These are phyloP conservation scores for Pichia sp. DNA, from an alignment of 1,139 yeast genomes.

Conservation along the genomic window DNA sequence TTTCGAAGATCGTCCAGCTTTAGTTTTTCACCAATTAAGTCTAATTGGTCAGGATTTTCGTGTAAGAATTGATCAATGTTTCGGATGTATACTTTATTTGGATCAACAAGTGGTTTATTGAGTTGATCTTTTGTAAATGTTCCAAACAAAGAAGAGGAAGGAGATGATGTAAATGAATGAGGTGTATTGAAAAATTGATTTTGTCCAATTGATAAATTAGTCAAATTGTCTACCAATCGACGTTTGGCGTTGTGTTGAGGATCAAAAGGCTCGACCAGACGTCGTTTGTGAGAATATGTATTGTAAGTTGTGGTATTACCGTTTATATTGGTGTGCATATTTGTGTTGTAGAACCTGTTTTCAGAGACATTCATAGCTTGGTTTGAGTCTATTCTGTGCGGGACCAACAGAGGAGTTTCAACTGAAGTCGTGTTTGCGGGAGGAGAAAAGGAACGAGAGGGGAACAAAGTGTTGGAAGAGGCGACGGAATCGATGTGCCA, in stretches of 20 bases:
- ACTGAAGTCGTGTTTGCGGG: too few relatives aligned
- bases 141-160: constrained; percentile 8
- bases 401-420: too few relatives aligned
- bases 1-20: constrained; percentile 7
- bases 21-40: constrained; percentile 11
- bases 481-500: too few relatives aligned
- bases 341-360: too few relatives aligned
- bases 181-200: neutral
- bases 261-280: constrained; percentile 4
- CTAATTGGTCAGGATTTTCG: constrained; percentile 21
- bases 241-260: constrained; percentile 4
- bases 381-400: too few relatives aligned
- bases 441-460: too few relatives aligned
- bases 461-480: too few relatives aligned
- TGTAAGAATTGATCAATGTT: constrained; percentile 21
- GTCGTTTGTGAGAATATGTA: constrained; percentile 5
- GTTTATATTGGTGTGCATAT: too few relatives aligned
- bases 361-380: too few relatives aligned
- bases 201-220: constrained; percentile 7
- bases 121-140: constrained; percentile 11
- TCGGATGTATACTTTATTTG: constrained; percentile 17
- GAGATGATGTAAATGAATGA: neutral
- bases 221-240: constrained; percentile 8
- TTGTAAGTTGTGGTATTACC: too few relatives aligned
- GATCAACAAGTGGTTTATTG: constrained; percentile 11